Percentiles rank a stretch among this genome's conserved stretches.
phyloP scores from a whole-genome alignment of 768 basidiomycete species.

The Kwoniella newhampshirensis region DNA sequence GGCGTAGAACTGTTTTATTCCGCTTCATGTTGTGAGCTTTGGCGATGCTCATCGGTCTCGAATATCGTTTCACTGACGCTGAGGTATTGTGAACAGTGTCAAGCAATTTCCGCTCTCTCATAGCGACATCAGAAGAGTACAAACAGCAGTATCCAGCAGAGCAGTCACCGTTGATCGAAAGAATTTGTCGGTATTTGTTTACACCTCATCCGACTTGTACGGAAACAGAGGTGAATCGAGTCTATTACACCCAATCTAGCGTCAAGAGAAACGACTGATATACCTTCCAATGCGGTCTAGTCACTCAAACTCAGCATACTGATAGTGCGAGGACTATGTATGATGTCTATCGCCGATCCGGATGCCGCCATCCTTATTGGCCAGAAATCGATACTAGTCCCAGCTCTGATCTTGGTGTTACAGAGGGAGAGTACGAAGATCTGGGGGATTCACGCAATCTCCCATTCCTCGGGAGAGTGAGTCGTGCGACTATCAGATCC shows the following conservation, averaged over 20 bases:
- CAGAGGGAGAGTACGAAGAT: constrained; percentile 32
- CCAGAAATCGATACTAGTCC: constrained; percentile 32
- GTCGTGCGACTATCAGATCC: constrained; percentile 9
- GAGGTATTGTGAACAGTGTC: too few relatives aligned
- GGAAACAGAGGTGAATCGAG: background rate
- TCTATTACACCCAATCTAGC: background rate
- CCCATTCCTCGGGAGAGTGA: constrained; percentile 19
- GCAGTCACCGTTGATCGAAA: constrained; percentile 29
- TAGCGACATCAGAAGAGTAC: constrained; percentile 13
- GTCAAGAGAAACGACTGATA: constrained; percentile 6
- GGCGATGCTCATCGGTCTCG: too few relatives aligned
- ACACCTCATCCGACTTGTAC: constrained; percentile 1
- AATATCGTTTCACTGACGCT: too few relatives aligned
- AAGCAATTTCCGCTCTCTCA: constrained; percentile 24
- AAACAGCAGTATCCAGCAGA: constrained; percentile 5
- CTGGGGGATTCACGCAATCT: constrained; percentile 34
- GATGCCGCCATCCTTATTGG: constrained; percentile 43
- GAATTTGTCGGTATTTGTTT: constrained; percentile 19
- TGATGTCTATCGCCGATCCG: constrained; percentile 34
- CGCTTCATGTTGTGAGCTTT: constrained; percentile 25
- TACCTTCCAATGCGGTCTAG: constrained; percentile 4
- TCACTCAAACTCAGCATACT: constrained; percentile 18
- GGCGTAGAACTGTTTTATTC: constrained; percentile 29
- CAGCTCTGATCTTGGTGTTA: constrained; percentile 39
- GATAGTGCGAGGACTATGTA: constrained; percentile 28